Conservation (phyloP, 2,329 filamentous ascomycete genomes). For the Aspergillus tamarii region DNA sequence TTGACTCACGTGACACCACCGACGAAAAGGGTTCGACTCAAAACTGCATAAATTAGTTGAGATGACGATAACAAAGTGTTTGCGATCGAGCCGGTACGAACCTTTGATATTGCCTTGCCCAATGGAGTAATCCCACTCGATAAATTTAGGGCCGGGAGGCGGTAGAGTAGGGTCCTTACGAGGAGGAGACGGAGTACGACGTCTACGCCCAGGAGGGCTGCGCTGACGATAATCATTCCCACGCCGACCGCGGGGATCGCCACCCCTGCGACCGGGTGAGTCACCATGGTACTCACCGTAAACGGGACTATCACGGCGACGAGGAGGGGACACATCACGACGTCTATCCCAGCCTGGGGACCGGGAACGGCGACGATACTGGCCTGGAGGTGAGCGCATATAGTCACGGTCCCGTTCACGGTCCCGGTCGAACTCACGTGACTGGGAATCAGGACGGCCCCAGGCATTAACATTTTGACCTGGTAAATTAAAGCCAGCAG, state of each 20-base stretch:
- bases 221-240: slow-evolving; percentile 79
- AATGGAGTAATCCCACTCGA: slow-evolving; percentile 77
- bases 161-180: slow-evolving; percentile 47
- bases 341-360: slow-evolving; percentile 78
- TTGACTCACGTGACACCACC: slow-evolving; percentile 82
- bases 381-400: slow-evolving; percentile 64
- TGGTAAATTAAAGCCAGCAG: slow-evolving; percentile 36
- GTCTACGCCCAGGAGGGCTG: slow-evolving; percentile 73
- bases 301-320: slow-evolving; percentile 68
- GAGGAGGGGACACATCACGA: slow-evolving; percentile 64
- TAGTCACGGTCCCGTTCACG: slow-evolving; percentile 65
- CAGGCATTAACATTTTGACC: slow-evolving; percentile 39
- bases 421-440: slow-evolving; percentile 58
- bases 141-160: slow-evolving; percentile 67
- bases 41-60: slow-evolving; percentile 55
- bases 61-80: slow-evolving; percentile 9
- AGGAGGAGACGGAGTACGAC: slow-evolving; percentile 63
- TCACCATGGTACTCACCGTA: slow-evolving; percentile 75
- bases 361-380: slow-evolving; percentile 71
- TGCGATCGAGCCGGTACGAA: slow-evolving; percentile 28
- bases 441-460: slow-evolving; percentile 44
- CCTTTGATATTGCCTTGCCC: slow-evolving; percentile 78
- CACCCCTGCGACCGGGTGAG: slow-evolving; percentile 64
- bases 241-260: slow-evolving; percentile 58
- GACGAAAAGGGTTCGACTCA: slow-evolving; percentile 94